Evolutionary conservation across 345 rosid species (phyloP).

Genomic region (Raphanus raphanistrum): DNA sequence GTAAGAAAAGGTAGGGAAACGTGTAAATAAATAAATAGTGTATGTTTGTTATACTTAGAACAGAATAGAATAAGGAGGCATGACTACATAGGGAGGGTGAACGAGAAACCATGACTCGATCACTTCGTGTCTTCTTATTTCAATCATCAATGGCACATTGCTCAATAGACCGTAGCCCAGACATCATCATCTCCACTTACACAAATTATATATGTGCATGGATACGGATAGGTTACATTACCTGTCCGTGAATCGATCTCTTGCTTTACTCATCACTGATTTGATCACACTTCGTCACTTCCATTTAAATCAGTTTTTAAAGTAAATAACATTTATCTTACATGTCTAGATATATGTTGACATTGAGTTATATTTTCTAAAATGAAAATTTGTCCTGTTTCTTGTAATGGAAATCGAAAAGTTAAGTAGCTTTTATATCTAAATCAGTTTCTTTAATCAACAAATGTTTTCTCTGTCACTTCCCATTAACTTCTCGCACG

Average conservation of each 20-base stretch:
- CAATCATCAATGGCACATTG: slow-evolving; percentile 53
- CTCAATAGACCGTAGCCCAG: slow-evolving; percentile 19
- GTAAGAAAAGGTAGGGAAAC: not conserved
- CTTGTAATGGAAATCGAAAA: slow-evolving; percentile 15
- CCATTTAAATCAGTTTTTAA: not conserved
- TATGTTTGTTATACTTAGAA: slow-evolving; percentile 9
- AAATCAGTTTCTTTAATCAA: slow-evolving; percentile 30
- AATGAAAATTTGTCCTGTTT: slow-evolving; percentile 32
- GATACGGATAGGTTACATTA: not conserved
- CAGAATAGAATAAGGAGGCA: slow-evolving; percentile 21
- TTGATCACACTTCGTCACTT: slow-evolving; percentile 16
- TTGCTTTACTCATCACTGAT: slow-evolving; percentile 19
- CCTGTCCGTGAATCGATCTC: slow-evolving; percentile 6
- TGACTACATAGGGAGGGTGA: slow-evolving; percentile 46
- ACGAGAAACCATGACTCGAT: slow-evolving; percentile 41
- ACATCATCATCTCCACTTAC: slow-evolving; percentile 31
- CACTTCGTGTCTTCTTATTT: slow-evolving; percentile 42
- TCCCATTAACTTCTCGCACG: slow-evolving; percentile 26
- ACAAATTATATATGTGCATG: not conserved
- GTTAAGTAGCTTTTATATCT: slow-evolving; percentile 34
- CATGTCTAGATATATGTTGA: slow-evolving; percentile 42
- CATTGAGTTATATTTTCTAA: slow-evolving; percentile 9
- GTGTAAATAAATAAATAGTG: not conserved
- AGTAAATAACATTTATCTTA: slow-evolving; percentile 28
- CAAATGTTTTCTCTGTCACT: slow-evolving; percentile 37